Evolutionary conservation across 2,329 filamentous ascomycete genomes (phyloP), one percentile per base, ranked within the genome.

Genomic region (Cordyceps militaris): DNA sequence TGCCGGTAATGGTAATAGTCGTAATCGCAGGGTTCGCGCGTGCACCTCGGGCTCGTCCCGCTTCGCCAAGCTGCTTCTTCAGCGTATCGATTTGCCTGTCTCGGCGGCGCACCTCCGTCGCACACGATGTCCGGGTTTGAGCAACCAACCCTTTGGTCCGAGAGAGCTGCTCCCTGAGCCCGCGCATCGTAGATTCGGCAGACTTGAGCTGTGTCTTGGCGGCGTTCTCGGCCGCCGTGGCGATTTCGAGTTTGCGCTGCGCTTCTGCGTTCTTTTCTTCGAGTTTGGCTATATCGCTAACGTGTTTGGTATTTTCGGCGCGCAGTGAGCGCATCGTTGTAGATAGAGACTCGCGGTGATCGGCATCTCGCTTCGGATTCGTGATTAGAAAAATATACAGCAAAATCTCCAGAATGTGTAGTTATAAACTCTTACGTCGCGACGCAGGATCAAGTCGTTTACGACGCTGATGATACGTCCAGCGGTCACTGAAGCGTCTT

Each of bases 391-490:
- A 49, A 34, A 16, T n/a, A 50, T n/a, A 56, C 4, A 42, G n/a
- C 9, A 32, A 48, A 40, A 2, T 38, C n/a, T 32, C 9, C 28
- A 36, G 42, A n/a, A 23, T 24, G 36, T 11, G 19, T 28, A 13
- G 21, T 10, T 4, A 13, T 14, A 49, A 57, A 77, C 19, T 10
- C 85, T 65, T 77, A 96, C 91, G 71, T 99, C 94, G 77, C 92
- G 84, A 63, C 92, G 84, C 60, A 97, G 71, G 59, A 99, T 90
- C 64, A 99, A 74, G 69, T 99, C 94, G 72, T 99, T 96, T 50
- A 99, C 85, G 24, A 99, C 81, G 68, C 93, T 89, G 74, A 99
- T 96, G 65, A 97, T 86, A 63, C 85, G 84, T 21, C 88, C 87
- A 85, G 94, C 93, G 19, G 88, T 89, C 52, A 81, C 82, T 2